Evolutionary conservation across 1,284 basidiomycete species (phyloP).

Genomic region (Xerocomus amazonicus): DNA sequence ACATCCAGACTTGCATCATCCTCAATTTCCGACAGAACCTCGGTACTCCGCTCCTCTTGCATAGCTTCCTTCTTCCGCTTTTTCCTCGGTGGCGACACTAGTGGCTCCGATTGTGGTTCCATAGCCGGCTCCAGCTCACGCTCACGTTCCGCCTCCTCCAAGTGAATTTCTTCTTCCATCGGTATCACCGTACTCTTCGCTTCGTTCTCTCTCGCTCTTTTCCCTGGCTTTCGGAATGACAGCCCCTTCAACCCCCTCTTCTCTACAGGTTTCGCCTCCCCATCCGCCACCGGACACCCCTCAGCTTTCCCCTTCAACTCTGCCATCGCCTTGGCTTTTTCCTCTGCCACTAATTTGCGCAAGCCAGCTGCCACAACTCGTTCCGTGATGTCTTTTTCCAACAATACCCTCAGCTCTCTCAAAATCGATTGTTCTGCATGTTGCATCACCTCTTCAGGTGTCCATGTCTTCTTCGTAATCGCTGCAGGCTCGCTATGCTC

Average conservation of each 20-base stretch:
- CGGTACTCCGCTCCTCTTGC: conserved; percentile 34
- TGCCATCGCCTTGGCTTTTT: conserved; percentile 44
- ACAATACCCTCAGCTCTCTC: conserved; percentile 54
- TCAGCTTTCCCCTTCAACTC: conserved; percentile 42
- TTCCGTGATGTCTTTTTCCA: conserved; percentile 71
- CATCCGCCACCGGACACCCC: conserved; percentile 9
- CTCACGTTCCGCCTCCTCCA: conserved; percentile 39
- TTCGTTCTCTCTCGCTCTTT: conserved; percentile 38
- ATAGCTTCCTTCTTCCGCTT: conserved; percentile 40
- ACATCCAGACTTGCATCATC: conserved; percentile 23
- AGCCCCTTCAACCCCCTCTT: conserved; percentile 55
- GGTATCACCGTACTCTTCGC: conserved; percentile 23
- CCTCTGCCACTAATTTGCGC: conserved; percentile 49
- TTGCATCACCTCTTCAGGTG: conserved; percentile 55
- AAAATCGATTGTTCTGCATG: conserved; percentile 60
- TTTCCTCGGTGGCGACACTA: conserved; percentile 42
- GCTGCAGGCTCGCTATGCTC: conserved; percentile 45
- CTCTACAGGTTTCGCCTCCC: conserved; percentile 34
- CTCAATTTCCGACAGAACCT: conserved; percentile 47
- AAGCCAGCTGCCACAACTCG: conserved; percentile 59
- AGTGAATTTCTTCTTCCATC: conserved; percentile 34
- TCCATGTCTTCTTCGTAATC: conserved; percentile 46
- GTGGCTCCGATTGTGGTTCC: conserved; percentile 32
- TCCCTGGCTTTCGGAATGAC: conserved; percentile 65
- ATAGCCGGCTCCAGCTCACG: conserved; percentile 25